Evolutionary conservation across 495 filamentous ascomycete genomes (phyloP), one percentile per base, ranked within the genome.

Genomic region (Tuber umbilicatum): DNA sequence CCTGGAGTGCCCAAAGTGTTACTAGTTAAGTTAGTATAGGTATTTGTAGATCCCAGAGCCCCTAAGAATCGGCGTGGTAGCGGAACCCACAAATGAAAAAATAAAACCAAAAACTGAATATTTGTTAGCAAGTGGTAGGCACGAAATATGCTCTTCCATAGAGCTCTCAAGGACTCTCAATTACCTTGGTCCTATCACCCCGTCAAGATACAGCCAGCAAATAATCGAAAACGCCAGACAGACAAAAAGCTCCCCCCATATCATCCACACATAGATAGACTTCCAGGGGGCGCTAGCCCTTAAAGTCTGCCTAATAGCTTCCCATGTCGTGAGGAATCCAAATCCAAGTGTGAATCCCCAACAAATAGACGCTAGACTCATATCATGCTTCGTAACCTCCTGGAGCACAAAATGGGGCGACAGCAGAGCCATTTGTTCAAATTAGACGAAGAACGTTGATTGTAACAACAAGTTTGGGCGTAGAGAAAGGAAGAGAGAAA

Each of bases 321-420:
- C 79, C 84, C 84, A 85, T 73, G 83, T 82, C 50, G 84, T 85
- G 70, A 85, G 78, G 55, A 84, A 74, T 4, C 84, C 84, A 45
- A 85, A 85, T 3, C 84, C 84, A 42, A 85, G 73, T 31, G 84
- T 85, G 68, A 85, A 85, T 27, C 84, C 84, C 68, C 77, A 81
- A 21, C 82, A 84, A 74, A 84, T 72, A 38, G 83, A 84, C 35
- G 84, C 82, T 21, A 85, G 70, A 10, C 76, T 80, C 64, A 83
- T 72, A 43, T 83, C 83, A n/a, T 37, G 50, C n/a, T 12, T 73
- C 3, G 81, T 80, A n/a, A 83, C 83, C 31, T 71, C 50, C 64
- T 76, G 76, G 23, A 69, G 69, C 31, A 68, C 45, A 72, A 72
- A 79, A 16, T 41, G 31, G 2, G 69, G 35, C 12, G 77, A 72